Percentiles rank a stretch among this genome's conserved stretches.
Conservation (phyloP, 75 land plant genomes). For the Cunninghamia lanceolata region DNA sequence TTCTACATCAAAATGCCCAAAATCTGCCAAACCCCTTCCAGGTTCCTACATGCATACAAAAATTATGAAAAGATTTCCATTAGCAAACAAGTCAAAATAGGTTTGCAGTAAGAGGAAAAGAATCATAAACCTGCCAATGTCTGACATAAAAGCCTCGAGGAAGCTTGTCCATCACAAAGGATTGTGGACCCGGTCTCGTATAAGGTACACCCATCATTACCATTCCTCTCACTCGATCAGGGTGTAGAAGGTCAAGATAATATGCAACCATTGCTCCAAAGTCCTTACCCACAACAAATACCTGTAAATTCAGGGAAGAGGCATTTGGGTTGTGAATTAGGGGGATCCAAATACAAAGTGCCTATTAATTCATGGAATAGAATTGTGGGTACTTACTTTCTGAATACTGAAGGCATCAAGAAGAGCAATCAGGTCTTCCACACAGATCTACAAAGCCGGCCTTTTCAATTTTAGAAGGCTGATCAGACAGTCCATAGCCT, state of each 20-base stretch:
- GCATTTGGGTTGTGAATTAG: too few species aligned
- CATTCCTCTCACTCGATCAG: slow-evolving; percentile 44
- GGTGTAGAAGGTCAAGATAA: slow-evolving; percentile 29
- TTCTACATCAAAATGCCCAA: too few species aligned
- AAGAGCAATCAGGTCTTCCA: slow-evolving; percentile 30
- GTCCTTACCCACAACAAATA: neutral
- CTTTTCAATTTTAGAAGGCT: too few species aligned
- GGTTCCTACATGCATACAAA: too few species aligned
- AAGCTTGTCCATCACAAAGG: neutral
- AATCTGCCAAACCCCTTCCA: too few species aligned
- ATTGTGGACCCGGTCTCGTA: slow-evolving; percentile 8
- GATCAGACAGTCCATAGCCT: too few species aligned
- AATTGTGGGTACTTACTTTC: slow-evolving; percentile 15
- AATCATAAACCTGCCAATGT: slow-evolving; percentile 39
- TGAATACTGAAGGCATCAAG: slow-evolving; percentile 35
- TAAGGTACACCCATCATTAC: slow-evolving; percentile 46
- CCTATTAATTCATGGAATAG: slow-evolving; percentile 16
- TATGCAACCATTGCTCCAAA: slow-evolving; percentile 39
- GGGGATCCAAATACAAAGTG: slow-evolving; percentile 36
- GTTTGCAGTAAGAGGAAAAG: neutral
- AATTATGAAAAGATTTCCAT: too few species aligned
- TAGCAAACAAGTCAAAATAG: neutral
- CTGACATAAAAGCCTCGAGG: slow-evolving; percentile 58
- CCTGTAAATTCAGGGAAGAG: neutral
- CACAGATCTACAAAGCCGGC: too few species aligned